Base-by-base conservation (phyloP, 139 green algal species). In the Haematococcus lacustris region DNA sequence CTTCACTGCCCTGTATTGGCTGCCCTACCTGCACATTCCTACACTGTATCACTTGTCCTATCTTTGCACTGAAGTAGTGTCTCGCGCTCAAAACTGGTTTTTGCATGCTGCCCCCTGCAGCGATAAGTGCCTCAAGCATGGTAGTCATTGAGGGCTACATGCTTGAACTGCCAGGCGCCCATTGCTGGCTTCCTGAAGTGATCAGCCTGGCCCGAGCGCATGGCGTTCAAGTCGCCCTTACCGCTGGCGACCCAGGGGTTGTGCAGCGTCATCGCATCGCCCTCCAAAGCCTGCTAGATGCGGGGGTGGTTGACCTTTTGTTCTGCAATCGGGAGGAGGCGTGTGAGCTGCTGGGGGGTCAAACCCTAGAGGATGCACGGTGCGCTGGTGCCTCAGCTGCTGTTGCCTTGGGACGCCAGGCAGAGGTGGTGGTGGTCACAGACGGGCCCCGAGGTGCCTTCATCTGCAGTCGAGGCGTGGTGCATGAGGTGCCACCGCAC, bases 91-190 rank as follows among this genome's bases (percentile, higher is more conserved):
- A n/a, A n/a, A n/a, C n/a, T n/a, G n/a, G n/a, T n/a, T n/a, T n/a
- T n/a, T n/a, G n/a, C n/a, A n/a, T n/a, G n/a, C n/a, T n/a, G n/a
- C n/a, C n/a, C n/a, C n/a, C n/a, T n/a, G 62, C 68, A 0, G 83
- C 88, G 23, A 87, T 97, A 32, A 35, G 51, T 0, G 62, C 62
- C 47, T 70, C 76, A 17, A 71, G 80, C 3, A 34, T 92, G 53
- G 65, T 96, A 33, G 75, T 97, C 30, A 78, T 97, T 17, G 92
- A 97, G 79, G 38, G 92, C 25, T 88, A 88, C 75, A 71, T 88
- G 28, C 61, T 77, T 33, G 76, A 81, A 47, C 51, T 80, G 25
- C 71, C 73, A 2, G 68, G 68, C 3, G 53, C 38, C 26, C 2
- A 13, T 34, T 23, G 32, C 3, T 72, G 67, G 40, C 51, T 80